Percentiles rank a stretch among this genome's conserved stretches.
These are phyloP conservation scores for Pinus tabuliformis DNA, from an alignment of 75 land plant species.

Conservation along the genomic window DNA sequence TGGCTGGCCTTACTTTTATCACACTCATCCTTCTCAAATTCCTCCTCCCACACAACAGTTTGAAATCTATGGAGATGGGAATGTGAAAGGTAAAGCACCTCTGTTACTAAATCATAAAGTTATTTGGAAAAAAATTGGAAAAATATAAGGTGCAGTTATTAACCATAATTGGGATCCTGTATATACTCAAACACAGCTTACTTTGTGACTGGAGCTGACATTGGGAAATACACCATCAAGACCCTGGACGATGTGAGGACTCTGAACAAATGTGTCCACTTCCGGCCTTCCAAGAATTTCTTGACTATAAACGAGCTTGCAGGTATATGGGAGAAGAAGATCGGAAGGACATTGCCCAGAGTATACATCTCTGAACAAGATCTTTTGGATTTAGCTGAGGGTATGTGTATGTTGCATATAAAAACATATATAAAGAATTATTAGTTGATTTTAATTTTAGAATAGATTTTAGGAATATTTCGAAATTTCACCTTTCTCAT, in stretches of 20 bases:
- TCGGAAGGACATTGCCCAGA: conserved; percentile 16
- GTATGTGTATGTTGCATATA: not conserved
- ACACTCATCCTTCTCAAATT: conserved; percentile 40
- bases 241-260: conserved; percentile 23
- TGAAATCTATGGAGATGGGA: conserved; percentile 61
- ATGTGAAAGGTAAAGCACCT: conserved; percentile 36
- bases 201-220: conserved; percentile 22
- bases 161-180: not conserved
- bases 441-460: no score
- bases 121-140: not conserved
- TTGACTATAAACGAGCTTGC: conserved; percentile 17
- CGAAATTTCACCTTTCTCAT: no score
- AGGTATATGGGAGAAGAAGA: conserved; percentile 21
- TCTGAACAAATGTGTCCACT: conserved; percentile 21
- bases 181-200: conserved; percentile 11
- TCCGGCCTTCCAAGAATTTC: conserved; percentile 22
- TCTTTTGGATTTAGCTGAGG: conserved; percentile 11
- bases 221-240: conserved; percentile 21
- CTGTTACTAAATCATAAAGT: no score
- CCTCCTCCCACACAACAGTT: conserved; percentile 52
- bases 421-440: no score
- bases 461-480: no score
- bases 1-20: conserved; percentile 43
- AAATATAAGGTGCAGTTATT: not conserved
- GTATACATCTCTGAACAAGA: conserved; percentile 11